Conservation (phyloP, 176 grass and related monocot genomes). For the Oryza coarctata region DNA sequence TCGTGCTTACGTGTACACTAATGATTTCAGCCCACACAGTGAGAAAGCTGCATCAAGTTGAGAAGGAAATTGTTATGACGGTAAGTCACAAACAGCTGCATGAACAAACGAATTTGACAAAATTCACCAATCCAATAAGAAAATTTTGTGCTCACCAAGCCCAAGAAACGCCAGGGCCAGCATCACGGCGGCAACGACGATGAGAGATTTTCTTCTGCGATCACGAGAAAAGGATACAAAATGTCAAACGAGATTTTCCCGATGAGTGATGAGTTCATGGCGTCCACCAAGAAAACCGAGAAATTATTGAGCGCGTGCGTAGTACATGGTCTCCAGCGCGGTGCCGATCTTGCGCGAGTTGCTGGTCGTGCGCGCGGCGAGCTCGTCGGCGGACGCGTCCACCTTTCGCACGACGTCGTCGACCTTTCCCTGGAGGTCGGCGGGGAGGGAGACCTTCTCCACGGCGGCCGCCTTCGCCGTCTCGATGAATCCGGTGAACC, state of each 20-base stretch:
- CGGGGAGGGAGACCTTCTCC: constrained; percentile 16
- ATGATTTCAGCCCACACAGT: constrained; percentile 46
- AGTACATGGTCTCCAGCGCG: constrained; percentile 57
- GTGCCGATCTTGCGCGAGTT: constrained; percentile 65
- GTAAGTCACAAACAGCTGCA: not conserved
- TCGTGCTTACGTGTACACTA: constrained; percentile 59
- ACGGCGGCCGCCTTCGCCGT: constrained; percentile 49
- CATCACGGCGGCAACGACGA: constrained; percentile 55
- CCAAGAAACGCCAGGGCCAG: constrained; percentile 57
- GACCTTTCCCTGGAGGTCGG: constrained; percentile 32
- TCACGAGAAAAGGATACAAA: not conserved
- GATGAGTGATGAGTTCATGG: not conserved
- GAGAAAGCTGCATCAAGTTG: constrained; percentile 58
- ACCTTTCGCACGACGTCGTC: constrained; percentile 42
- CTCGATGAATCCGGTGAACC: constrained; percentile 49
- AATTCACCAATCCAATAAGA: not conserved
- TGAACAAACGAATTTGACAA: not conserved
- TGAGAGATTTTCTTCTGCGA: constrained; percentile 61
- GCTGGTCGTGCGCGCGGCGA: constrained; percentile 43
- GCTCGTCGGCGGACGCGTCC: constrained; percentile 36
- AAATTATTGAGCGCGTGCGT: not conserved
- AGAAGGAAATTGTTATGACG: not conserved
- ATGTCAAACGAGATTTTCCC: not conserved
- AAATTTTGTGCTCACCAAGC: constrained; percentile 55
- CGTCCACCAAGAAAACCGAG: not conserved